Evolutionary conservation across 2,329 filamentous ascomycete genomes (phyloP), one percentile per base, ranked within the genome.

Genomic region (Pyrenochaeta sp.): DNA sequence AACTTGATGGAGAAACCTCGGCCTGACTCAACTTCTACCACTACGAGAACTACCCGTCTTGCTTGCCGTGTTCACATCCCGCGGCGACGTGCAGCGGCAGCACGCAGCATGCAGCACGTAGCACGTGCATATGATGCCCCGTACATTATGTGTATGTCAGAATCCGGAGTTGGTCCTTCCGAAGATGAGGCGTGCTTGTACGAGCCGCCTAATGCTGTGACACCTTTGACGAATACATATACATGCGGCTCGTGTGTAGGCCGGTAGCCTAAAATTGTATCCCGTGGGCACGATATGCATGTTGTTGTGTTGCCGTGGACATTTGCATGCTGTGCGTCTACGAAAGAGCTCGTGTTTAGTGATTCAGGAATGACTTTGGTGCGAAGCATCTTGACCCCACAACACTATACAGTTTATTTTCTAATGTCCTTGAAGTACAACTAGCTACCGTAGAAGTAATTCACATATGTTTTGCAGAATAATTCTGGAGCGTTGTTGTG

Each of bases 71-170:
- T 28, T 22, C 19, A 34, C n/a, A 39, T n/a, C 9, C 37, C 28
- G 52, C 40, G 59, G 56, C 56, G 49, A 56, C 34, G 37, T 56
- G 42, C 56, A 61, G 52, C 36, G 15, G 22, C n/a, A 45, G 27
- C n/a, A 45, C 42, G 15, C 30, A 42, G 27, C n/a, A 45, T 36
- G 15, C 30, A 42, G 27, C n/a, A 45, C 42, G 15, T 25, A 42
- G 45, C 50, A 56, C 45, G 24, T 47, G 52, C 45, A 49, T 52
- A 22, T 47, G 19, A 42, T 10, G 27, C 36, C 27, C 43, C 30
- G 44, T 43, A 43, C 32, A 39, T 49, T 49, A 52, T 61, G 55
- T 56, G 45, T 37, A 44, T 52, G 48, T 36, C 44, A 61, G 48
- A 49, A 58, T 61, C 22, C 37, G 45, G 51, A 52, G 24, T 43